Evolutionary conservation across 2,329 filamentous ascomycete species (phyloP), one percentile per base, ranked within the genome.

Genomic region (Fusarium sp.): DNA sequence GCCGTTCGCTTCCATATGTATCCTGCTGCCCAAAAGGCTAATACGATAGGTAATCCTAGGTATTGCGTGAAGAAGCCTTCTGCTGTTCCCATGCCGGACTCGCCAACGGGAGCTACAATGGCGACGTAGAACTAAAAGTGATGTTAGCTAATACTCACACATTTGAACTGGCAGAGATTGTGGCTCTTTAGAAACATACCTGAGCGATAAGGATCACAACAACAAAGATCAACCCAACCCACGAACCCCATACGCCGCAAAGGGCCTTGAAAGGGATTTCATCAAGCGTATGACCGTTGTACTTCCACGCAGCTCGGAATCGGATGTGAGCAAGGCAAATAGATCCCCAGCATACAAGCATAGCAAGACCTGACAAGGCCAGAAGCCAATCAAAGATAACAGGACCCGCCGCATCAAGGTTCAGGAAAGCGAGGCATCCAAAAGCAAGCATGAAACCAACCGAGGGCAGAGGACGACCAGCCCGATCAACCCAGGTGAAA

Each of bases 331-430:
- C 58, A 18, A 89, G 76, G 75, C 88, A 90, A 68, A 92, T 90
- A 44, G 86, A 88, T 26, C 84, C 88, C 89, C 89, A 92, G 22
- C 88, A 87, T 75, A 91, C 91, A 53, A 91, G 83, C 43, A 87
- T 84, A 13, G 86, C 85, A 9, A 91, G 82, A 63, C 87, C 89
- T 2, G 88, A 90, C 10, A 91, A 80, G 8, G 89, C 87, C 28
- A 88, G 82, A 17, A 92, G 84, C 90, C 90, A 91, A 69, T 87
- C 83, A 57, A 92, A 90, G 4, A 91, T 85, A 1, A 80, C 77
- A 7, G 79, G 77, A 34, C 87, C 88, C 2, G 80, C 78, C 1
- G 83, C 77, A 5, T 78, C 79, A 2, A 83, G 74, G 64, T 81
- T 82, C 45, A 87, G 74, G 62, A 83, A 87, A 20, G 82, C 85